These are phyloP conservation scores for Cryphonectria parasitica DNA, from an alignment of 2,329 filamentous ascomycete species.

Conservation along the genomic window DNA sequence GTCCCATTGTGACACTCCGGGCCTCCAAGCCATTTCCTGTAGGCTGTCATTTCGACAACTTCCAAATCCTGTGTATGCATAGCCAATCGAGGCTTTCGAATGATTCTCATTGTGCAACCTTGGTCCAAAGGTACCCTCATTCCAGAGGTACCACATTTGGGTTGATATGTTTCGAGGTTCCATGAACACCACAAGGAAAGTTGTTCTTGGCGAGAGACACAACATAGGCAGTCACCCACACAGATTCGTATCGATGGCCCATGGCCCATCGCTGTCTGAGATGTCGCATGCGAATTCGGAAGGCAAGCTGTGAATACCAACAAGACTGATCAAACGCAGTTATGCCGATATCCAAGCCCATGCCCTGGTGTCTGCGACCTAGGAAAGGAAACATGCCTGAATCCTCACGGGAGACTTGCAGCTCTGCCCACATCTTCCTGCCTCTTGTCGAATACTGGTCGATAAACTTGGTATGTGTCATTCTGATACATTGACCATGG, in stretches of 20 bases:
- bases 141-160: neutral
- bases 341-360: neutral
- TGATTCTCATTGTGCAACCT: too few species aligned
- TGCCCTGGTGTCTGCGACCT: neutral
- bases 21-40: neutral
- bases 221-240: neutral
- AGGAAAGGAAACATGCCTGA: neutral
- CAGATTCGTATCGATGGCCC: neutral
- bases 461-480: neutral
- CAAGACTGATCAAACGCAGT: neutral
- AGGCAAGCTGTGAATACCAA: neutral
- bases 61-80: neutral
- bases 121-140: neutral
- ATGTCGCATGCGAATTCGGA: neutral
- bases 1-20: neutral
- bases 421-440: neutral
- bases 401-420: neutral
- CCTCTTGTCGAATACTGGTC: neutral
- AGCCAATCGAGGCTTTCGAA: too few species aligned
- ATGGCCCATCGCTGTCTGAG: neutral
- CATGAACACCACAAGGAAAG: neutral
- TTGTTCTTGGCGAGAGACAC: neutral
- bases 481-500: neutral
- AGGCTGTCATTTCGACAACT: neutral
- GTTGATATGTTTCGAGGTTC: neutral